Evolutionary conservation across 2,329 filamentous ascomycete genomes (phyloP).

Genomic region (Fusarium sp.): DNA sequence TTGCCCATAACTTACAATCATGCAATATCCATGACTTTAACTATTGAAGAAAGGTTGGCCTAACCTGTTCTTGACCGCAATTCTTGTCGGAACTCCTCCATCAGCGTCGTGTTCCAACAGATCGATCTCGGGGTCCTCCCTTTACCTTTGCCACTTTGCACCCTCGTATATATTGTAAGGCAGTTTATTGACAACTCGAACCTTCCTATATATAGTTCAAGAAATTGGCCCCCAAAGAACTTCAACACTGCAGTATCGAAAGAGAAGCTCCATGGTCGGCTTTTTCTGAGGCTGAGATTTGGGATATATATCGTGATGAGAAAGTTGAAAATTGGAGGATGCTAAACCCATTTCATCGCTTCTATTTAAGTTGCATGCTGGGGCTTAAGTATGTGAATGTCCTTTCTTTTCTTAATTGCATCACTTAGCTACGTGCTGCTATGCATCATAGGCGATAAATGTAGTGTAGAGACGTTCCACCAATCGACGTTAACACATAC

Average conservation of each 20-base stretch:
- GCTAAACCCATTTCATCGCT: neutral
- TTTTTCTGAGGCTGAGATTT: neutral
- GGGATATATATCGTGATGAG: neutral
- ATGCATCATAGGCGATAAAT: neutral
- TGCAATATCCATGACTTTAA: neutral
- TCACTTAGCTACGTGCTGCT: neutral
- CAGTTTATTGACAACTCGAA: neutral
- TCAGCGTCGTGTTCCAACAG: neutral
- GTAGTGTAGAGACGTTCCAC: neutral
- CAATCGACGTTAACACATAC: neutral
- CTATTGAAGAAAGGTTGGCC: neutral
- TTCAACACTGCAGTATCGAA: neutral
- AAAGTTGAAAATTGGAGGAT: neutral
- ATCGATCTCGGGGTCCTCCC: neutral
- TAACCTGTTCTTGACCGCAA: neutral
- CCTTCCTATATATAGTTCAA: neutral
- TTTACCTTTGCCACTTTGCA: neutral
- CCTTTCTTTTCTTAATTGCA: too few relatives aligned
- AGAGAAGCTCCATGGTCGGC: neutral
- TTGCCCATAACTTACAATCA: neutral
- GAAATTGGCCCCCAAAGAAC: accelerated
- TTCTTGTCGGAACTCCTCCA: neutral
- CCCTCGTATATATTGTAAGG: too few relatives aligned
- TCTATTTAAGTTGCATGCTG: neutral
- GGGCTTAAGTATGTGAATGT: neutral